Conservation (phyloP, 148 eudicot species). For the Persicaria tinctoria region DNA sequence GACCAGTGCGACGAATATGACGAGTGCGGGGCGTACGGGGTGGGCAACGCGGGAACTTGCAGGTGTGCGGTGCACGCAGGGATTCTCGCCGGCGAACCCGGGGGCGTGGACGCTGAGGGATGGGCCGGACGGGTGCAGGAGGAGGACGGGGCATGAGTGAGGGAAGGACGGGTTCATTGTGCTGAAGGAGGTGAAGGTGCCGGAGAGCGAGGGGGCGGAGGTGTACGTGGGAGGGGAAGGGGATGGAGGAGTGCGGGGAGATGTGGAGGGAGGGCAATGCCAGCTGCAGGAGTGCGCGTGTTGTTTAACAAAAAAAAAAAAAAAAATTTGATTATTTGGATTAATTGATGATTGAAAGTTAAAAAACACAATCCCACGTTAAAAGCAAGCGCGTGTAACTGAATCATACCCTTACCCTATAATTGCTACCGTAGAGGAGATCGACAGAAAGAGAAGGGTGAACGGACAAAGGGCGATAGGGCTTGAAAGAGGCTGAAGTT, state of each 20-base stretch:
- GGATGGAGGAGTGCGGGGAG: conserved; percentile 31
- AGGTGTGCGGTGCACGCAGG: conserved; percentile 33
- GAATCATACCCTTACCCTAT: too few relatives aligned
- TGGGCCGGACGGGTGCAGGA: conserved; percentile 34
- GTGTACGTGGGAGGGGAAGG: conserved; percentile 27
- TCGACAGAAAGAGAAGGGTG: too few relatives aligned
- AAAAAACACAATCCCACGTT: too few relatives aligned
- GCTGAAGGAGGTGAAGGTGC: conserved; percentile 56
- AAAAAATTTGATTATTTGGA: too few relatives aligned
- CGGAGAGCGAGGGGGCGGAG: conserved; percentile 32
- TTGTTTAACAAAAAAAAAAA: too few relatives aligned
- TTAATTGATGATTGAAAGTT: too few relatives aligned
- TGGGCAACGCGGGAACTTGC: conserved; percentile 26
- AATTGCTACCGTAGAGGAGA: too few relatives aligned
- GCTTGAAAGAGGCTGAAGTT: too few relatives aligned
- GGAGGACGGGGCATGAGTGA: conserved; percentile 25
- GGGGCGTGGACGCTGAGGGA: conserved; percentile 34
- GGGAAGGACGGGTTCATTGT: conserved; percentile 36
- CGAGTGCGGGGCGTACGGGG: conserved; percentile 33
- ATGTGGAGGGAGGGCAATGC: conserved; percentile 47
- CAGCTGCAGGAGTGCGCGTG: too few relatives aligned
- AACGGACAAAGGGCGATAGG: too few relatives aligned
- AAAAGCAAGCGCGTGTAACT: too few relatives aligned
- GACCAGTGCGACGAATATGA: conserved; percentile 41
- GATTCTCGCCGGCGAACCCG: conserved; percentile 24